Base-by-base conservation (phyloP, 768 basidiomycete genomes). In the Mycena amicta region DNA sequence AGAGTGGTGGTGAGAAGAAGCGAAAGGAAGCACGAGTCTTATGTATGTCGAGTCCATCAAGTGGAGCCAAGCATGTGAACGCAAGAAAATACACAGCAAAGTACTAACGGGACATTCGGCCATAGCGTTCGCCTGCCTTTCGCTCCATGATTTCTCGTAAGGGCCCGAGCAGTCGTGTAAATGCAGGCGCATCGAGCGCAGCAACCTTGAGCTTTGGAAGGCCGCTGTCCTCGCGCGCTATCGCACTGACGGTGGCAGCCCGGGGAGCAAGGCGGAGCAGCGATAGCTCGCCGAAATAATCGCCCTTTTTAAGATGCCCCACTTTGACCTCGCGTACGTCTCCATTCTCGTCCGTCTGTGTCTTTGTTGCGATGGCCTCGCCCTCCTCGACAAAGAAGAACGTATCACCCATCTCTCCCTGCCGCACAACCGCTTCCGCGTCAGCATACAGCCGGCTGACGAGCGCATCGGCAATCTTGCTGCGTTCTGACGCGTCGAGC, bases 371-470 rank as follows among this genome's bases (percentile, higher is more conserved):
- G 49, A 86, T 78, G 2, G 96, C 96, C 64, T 91, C 87, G 18
- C 96, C 96, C 66, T 93, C 93, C 71, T 98, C 97, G 29, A 99
- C 87, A 61, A 99, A 95, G 80, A 94, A 99, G 77, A 98, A 98
- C 33, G 93, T 95, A 67, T 96, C 93, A 6, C 97, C 96, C 76
- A 92, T 87, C 63, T 99, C 97, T 54, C 96, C 96, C 72, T 98
- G 90, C 49, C 79, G 80, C 52, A 99, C 93, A 27, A 99, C 93
- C 3, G 87, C 83, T 66, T 94, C 88, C 20, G 93, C 95, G 65
- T 94, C 90, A 33, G 81, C 77, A 71, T 93, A 91, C 6, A 89
- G 84, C 59, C 80, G 82, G 67, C 93, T 93, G 60, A 91, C 87
- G 18, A 99, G 84, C 6, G 95, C 94, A 70, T 99, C 96, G 52